These are phyloP conservation scores for Blastocystis sp. DNA, from an alignment of 352 stramenopile species.

Conservation along the genomic window DNA sequence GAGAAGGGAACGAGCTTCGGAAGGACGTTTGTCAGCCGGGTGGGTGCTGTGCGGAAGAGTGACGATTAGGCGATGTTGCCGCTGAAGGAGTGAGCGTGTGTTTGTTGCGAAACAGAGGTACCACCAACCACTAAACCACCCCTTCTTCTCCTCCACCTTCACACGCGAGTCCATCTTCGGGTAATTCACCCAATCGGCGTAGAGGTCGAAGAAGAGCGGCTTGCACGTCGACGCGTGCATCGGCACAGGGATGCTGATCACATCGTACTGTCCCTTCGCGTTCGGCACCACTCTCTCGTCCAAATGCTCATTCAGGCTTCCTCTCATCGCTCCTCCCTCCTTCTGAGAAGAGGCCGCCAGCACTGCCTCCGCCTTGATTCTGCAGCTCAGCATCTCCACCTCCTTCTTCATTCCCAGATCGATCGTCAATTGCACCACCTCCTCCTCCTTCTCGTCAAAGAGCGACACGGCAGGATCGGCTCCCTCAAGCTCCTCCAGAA, in stretches of 20 bases:
- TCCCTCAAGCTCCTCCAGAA: conserved; percentile 1
- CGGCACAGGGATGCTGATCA: conserved; percentile 11
- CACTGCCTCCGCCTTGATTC: conserved; percentile 22
- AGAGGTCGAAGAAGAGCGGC: conserved; percentile 62
- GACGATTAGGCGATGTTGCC: conserved; percentile 7
- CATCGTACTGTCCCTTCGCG: not conserved
- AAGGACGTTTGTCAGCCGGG: conserved; percentile 77
- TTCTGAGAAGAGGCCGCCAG: not conserved
- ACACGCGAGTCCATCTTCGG: conserved; percentile 1
- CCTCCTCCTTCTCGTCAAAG: not conserved
- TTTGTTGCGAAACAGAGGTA: conserved; percentile 50
- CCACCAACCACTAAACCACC: not conserved
- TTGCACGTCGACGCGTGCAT: conserved; percentile 48
- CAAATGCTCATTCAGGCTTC: not conserved
- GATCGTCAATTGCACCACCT: not conserved
- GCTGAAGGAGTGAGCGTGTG: conserved; percentile 9
- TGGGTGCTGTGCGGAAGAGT: conserved; percentile 74
- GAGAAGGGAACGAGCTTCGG: conserved; percentile 80
- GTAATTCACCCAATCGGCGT: conserved; percentile 44
- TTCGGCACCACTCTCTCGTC: not conserved
- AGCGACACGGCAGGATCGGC: not conserved
- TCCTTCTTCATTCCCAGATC: not conserved
- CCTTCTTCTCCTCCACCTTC: conserved; percentile 31
- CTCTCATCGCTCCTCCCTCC: not conserved
- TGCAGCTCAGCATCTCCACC: conserved; percentile 13